Percentiles rank a stretch among this genome's conserved stretches.
Conservation (phyloP, 148 eudicot genomes). For the Rhododendron molle region DNA sequence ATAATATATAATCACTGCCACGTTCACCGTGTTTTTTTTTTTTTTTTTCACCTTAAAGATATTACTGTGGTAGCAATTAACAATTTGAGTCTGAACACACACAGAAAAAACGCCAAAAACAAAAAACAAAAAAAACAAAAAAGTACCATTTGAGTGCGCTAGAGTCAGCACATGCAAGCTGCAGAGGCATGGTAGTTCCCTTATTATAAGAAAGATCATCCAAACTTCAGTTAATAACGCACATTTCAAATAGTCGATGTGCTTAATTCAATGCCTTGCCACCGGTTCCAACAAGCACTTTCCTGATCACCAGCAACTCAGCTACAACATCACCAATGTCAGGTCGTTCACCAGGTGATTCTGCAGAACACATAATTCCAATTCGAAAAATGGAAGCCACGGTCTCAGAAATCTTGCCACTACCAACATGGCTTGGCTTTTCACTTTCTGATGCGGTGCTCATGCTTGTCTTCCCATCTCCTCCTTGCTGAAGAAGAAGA, state of each 20-base stretch:
- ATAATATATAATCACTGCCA: no score
- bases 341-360: neutral
- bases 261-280: neutral
- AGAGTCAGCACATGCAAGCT: neutral
- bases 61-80: neutral
- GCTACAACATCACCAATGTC: neutral
- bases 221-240: neutral
- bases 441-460: neutral
- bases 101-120: no score
- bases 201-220: neutral
- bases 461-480: neutral
- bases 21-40: no score
- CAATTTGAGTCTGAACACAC: neutral
- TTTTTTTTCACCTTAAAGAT: no score
- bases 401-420: neutral
- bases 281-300: neutral
- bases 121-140: no score
- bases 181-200: neutral
- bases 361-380: constrained; percentile 12
- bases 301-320: constrained; percentile 7
- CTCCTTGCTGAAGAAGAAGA: constrained; percentile 3
- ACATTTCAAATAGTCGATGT: neutral
- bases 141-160: no score
- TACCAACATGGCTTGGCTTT: neutral
- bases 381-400: neutral